A percentile compares a stretch with the other conserved stretches of the same genome.
Evolutionary conservation across 495 filamentous ascomycete species (phyloP).

Genomic region (Penicillium lagena): DNA sequence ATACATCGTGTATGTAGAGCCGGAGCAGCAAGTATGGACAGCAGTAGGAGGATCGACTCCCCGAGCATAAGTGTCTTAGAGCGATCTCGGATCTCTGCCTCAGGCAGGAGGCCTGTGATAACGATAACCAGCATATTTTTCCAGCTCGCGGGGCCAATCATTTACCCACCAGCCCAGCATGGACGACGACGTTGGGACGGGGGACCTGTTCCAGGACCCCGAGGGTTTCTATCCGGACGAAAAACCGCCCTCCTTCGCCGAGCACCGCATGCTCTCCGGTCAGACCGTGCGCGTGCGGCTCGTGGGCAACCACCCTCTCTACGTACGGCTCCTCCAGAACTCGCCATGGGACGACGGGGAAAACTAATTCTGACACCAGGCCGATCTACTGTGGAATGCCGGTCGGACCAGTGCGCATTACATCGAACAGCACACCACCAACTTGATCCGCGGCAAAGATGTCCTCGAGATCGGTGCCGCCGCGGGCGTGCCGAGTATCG

Average conservation of each 20-base stretch:
- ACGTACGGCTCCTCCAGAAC: conserved; percentile 44
- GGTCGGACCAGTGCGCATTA: conserved; percentile 66
- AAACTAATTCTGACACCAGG: conserved; percentile 35
- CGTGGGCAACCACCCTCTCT: conserved; percentile 84
- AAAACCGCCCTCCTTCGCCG: conserved; percentile 59
- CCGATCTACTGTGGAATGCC: conserved; percentile 89
- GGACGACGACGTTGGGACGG: conserved; percentile 34
- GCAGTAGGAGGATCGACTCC: too few species aligned
- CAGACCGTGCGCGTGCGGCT: conserved; percentile 65
- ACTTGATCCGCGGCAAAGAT: conserved; percentile 51
- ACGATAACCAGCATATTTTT: conserved; percentile 8
- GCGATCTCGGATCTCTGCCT: not conserved
- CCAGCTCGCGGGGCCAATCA: not conserved
- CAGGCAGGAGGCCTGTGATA: not conserved
- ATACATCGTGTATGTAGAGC: too few species aligned
- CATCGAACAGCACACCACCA: conserved; percentile 57
- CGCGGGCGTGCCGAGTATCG: conserved; percentile 76
- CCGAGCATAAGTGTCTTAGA: too few species aligned
- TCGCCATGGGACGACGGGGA: not conserved
- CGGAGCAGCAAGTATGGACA: too few species aligned
- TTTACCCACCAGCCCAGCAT: conserved; percentile 5
- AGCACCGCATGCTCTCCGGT: conserved; percentile 62
- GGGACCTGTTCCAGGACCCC: conserved; percentile 71
- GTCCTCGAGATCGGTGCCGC: conserved; percentile 89
- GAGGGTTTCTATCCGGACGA: conserved; percentile 68